Evolutionary conservation across 495 filamentous ascomycete species (phyloP), one percentile per base, ranked within the genome.

Genomic region (Neurospora hispaniola): DNA sequence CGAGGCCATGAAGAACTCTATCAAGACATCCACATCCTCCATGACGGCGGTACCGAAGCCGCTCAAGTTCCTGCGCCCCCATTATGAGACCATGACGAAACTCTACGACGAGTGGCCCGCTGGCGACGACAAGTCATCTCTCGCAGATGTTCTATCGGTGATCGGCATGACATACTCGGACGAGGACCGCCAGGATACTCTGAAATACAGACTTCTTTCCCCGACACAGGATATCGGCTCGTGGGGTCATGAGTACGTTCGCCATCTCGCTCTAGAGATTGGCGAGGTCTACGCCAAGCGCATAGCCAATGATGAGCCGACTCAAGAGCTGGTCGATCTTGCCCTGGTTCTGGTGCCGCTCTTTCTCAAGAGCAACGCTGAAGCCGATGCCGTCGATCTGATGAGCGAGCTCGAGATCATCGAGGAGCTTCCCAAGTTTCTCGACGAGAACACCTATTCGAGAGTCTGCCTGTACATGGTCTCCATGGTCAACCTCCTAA

Each of bases 11-110:
- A 97, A 97, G 85, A 92, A 89, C 77, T 96, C 92, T 78, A 99
- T 99, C 84, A 98, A 97, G 84, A 99, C 96, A 48, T 97, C 96
- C 48, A 99, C 96, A 54, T 97, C 93, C 46, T 99, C 96, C 12
- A 98, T 99, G 96, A 99, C 96, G 23, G 96, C 96, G 48, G 95
- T 99, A 71, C 96, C 96, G 2, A 98, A 98, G 84, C 96, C 96
- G 46, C 88, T 99, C 72, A 99, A 99, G 81, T 98, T 99, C 82
- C 88, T 99, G 71, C 88, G 96, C 81, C 96, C 96, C 71, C 94
- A 99, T 80, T 98, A 97, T 80, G 91, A 93, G 83, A 89, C 91
- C 42, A 86, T 99, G 79, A 91, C 90, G 31, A 90, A 90, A 78
- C 85, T 92, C 16, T 97, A 97, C 85, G 94, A 97, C 59, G 85